Percentiles rank a stretch among this genome's conserved stretches.
These are phyloP conservation scores for Hypoxylon fragiforme DNA, from an alignment of 495 filamentous ascomycete genomes.

Conservation along the genomic window DNA sequence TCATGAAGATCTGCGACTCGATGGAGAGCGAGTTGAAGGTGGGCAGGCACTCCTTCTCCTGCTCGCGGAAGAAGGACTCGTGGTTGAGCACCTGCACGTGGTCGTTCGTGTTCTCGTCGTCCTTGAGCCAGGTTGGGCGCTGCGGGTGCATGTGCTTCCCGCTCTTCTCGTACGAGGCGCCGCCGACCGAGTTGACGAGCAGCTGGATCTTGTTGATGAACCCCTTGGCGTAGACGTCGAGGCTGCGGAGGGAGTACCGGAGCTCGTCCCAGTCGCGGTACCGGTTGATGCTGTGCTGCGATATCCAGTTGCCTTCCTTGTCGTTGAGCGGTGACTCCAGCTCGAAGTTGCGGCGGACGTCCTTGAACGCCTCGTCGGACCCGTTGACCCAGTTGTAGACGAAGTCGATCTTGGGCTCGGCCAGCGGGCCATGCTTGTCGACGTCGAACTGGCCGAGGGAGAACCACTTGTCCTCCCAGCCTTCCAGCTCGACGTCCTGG, in stretches of 20 bases:
- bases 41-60: constrained; percentile 43
- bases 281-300: constrained; percentile 44
- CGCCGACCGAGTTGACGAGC: constrained; percentile 44
- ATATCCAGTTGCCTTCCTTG: constrained; percentile 43
- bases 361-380: constrained; percentile 41
- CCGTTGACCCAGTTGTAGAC: constrained; percentile 53
- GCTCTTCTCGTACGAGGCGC: constrained; percentile 19
- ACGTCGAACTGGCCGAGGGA: constrained; percentile 36
- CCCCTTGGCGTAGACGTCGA: constrained; percentile 42
- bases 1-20: constrained; percentile 48
- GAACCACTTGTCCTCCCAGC: constrained; percentile 50
- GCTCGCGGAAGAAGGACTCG: constrained; percentile 48
- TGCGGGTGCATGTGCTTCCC: constrained; percentile 38
- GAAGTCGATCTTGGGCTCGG: constrained; percentile 51
- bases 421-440: constrained; percentile 31
- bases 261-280: constrained; percentile 52
- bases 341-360: constrained; percentile 43
- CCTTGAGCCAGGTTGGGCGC: constrained; percentile 42
- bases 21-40: constrained; percentile 51
- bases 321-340: constrained; percentile 47
- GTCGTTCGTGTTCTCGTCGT: constrained; percentile 33
- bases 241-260: constrained; percentile 47
- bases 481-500: constrained; percentile 38
- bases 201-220: constrained; percentile 50
- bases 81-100: constrained; percentile 45